Evolutionary conservation across 2,329 filamentous ascomycete genomes (phyloP), one percentile per base, ranked within the genome.

Genomic region (Hawksworthiomyces lignivorus): DNA sequence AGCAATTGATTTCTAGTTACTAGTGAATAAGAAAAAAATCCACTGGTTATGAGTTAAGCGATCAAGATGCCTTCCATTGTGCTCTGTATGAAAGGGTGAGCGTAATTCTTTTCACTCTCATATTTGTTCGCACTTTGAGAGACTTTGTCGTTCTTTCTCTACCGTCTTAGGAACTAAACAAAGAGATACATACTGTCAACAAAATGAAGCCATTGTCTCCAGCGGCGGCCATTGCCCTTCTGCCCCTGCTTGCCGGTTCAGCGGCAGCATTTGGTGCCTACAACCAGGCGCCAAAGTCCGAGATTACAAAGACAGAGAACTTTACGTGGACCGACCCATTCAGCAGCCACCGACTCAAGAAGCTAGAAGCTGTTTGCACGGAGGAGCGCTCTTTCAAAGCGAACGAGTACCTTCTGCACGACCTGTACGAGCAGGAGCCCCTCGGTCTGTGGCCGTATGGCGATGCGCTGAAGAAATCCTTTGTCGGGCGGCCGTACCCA

Each of bases 291-390:
- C 49, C 56, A 7, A 53, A 54, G 14, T 56, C 60, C 36, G 53
- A 59, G 19, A 54, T 62, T 6, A 55, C 58, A n/a, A 51, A 58
- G 41, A 56, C 64, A 19, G 54, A 61, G 21, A 57, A 59, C 48
- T 70, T 68, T 49, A 51, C 56, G 37, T 70, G 65, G 64, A 48
- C 51, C 26, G 53, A 69, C 46, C 66, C 67, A 4, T 69, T 68
- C 56, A 39, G 46, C 5, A 49, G 50, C 7, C 38, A 51, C 33
- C 35, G 38, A 18, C 52, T 59, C 30, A 48, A 53, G 27, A 46
- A 52, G 24, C 67, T 64, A 48, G 48, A 54, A 3, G 43, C 61
- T 7, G 38, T 52, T 14, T 70, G 68, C 52, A 55, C 60, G 22
- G 55, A 55, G 17, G 49, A 54, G 27, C 46, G 46, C 36, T 59